Evolutionary conservation across 805 yeast genomes (phyloP).

Genomic region (Hemisphaericaspora nanyangensis): DNA sequence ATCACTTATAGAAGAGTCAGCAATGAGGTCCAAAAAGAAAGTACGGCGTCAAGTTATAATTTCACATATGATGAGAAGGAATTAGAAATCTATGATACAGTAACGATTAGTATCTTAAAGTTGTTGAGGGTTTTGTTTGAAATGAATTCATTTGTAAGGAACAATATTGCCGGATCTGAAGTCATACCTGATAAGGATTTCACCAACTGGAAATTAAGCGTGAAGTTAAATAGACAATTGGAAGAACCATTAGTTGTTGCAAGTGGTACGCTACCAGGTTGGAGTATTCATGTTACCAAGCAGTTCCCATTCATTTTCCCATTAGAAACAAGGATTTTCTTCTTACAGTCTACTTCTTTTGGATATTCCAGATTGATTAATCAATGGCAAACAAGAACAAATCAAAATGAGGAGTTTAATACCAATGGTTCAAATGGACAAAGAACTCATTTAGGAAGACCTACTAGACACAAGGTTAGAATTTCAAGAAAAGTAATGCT

Average conservation of each 20-base stretch:
- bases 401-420: slow-evolving; percentile 17
- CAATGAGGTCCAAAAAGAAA: slow-evolving; percentile 8
- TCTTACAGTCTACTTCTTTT: slow-evolving; percentile 82
- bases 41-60: slow-evolving; percentile 9
- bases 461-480: slow-evolving; percentile 74
- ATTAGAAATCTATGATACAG: slow-evolving; percentile 19
- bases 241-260: slow-evolving; percentile 89
- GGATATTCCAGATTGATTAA: slow-evolving; percentile 83
- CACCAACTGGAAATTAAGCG: slow-evolving; percentile 76
- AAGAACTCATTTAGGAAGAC: slow-evolving; percentile 59
- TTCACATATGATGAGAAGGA: slow-evolving; percentile 14
- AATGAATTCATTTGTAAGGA: slow-evolving; percentile 28
- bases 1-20: slow-evolving; percentile 7
- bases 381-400: slow-evolving; percentile 59
- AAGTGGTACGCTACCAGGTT: slow-evolving; percentile 78
- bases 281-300: slow-evolving; percentile 75
- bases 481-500: slow-evolving; percentile 67
- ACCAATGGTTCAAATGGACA: background rate
- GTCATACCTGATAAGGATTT: slow-evolving; percentile 30
- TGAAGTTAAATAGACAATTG: slow-evolving; percentile 79
- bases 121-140: slow-evolving; percentile 47
- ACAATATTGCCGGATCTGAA: background rate
- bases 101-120: slow-evolving; percentile 39
- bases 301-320: slow-evolving; percentile 82
- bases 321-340: slow-evolving; percentile 70